Conservation (phyloP, 2,329 filamentous ascomycete species). For the Colletotrichum cordylinicola region DNA sequence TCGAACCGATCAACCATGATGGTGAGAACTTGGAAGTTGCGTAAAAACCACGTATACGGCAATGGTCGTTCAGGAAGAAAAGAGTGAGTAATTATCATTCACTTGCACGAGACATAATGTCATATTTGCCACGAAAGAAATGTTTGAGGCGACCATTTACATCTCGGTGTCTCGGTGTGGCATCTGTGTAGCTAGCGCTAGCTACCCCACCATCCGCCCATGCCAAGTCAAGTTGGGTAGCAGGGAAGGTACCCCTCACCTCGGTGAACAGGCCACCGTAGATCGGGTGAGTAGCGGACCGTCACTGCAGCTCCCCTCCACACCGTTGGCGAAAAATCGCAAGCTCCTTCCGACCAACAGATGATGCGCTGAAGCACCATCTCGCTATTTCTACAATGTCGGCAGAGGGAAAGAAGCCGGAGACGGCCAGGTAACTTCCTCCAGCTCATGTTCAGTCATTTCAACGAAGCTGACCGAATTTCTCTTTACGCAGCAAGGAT, state of each 20-base stretch:
- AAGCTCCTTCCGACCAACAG: conserved; percentile 14
- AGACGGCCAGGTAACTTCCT: not conserved
- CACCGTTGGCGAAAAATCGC: conserved; percentile 20
- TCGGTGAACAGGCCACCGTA: conserved; percentile 21
- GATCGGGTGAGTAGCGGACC: conserved; percentile 14
- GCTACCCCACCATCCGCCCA: not conserved
- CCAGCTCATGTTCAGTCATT: not conserved
- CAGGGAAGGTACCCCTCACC: conserved; percentile 10
- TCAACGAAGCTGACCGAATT: not conserved
- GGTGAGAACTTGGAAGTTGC: too few relatives aligned
- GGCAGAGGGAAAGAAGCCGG: conserved; percentile 15
- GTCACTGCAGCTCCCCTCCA: conserved; percentile 23
- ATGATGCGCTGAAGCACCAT: conserved; percentile 16
- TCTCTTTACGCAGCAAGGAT: conserved; percentile 44
- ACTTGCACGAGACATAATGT: not conserved
- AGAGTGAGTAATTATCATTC: not conserved
- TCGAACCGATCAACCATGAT: too few relatives aligned
- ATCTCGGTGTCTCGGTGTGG: not conserved
- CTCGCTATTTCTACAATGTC: conserved; percentile 11
- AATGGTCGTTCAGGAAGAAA: too few relatives aligned
- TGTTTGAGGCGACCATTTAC: not conserved
- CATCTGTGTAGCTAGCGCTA: not conserved
- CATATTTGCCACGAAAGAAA: not conserved
- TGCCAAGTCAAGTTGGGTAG: not conserved
- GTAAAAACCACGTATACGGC: too few relatives aligned